Base-by-base conservation (phyloP, 2,329 filamentous ascomycete species). In the Ascochyta pisi region DNA sequence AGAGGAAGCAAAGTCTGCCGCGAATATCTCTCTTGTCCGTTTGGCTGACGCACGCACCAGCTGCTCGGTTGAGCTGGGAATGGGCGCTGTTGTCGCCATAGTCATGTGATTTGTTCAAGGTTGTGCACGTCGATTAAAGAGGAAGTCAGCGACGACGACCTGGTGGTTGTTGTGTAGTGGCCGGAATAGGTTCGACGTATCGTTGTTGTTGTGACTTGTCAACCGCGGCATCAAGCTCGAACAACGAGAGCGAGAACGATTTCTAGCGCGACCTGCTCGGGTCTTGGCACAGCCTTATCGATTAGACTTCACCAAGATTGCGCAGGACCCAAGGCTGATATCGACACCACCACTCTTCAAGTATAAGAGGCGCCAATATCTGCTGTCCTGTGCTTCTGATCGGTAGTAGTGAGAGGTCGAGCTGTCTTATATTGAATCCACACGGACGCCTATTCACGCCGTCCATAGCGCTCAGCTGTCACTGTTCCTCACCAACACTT, bases 1-100 rank as follows among this genome's bases (percentile, higher is more conserved):
- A 1, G 73, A 61, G 8, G 78, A 77, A 9, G 76, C 81, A 58
- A 82, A 83, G 63, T 84, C 82, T 65, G 80, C 76, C 45, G 79
- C 80, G 60, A 84, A 84, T 58, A 84, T 76, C 59, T 83, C 80
- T 61, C 82, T 76, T 49, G 82, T 84, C 41, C 82, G 78, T 66
- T 84, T 84, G 44, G 81, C 79, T 16, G 82, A 84, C 47, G 70
- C 73, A 47, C 77, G 77, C 23, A 78, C 66, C 5, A 69, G 63
- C 45, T 70, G 62, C 49, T 72, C 67, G 13, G 61, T 62, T 9
- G 63, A 65, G 56, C 57, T 68, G 35, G 59, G 46, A 33, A 55
- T 55, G 23, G 65, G 55, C 54, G 66, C 59, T 2, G 59, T 61
- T 27, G 64, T 57, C 38, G 66, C 63, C 66, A 69, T 69, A 15